Base-by-base conservation (phyloP, 805 yeast genomes). In the Spathaspora gorwiae region DNA sequence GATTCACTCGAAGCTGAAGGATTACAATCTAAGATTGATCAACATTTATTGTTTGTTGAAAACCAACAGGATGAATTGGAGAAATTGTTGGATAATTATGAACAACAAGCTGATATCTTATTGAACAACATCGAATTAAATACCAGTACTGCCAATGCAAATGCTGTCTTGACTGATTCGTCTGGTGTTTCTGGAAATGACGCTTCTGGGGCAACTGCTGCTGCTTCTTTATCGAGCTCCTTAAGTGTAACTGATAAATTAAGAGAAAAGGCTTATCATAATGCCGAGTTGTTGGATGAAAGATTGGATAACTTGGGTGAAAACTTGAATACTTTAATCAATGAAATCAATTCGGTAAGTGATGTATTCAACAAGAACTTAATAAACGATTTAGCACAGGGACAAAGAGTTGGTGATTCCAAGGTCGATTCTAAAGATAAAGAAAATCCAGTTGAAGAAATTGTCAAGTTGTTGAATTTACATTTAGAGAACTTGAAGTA, bases 1-100 rank as follows among this genome's bases (percentile, higher is more conserved):
- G 90, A 88, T 50, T 83, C 94, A 3, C 64, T 84, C 34, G 80
- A 81, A 43, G 95, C 97, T 5, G 97, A 90, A 57, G 87, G 84
- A 53, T 80, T 87, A 42, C 97, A 92, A 60, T 72, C 75, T 37
- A 86, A 84, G 54, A 84, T 94, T 39, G 98, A 94, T 54, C 97
- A 90, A 62, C 84, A 90, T 35, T 72, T 94, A 45, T 72, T 82
- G 35, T 92, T 90, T 58, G 85, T 94, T 42, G 94, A 86, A 57
- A 84, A 84, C 54, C 98, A 94, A 62, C 99, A 94, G 60, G 88
- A 87, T 47, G 98, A 92, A 57, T 70, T 94, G 40, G 99, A 92
- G 48, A 72, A 78, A 12, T 76, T 92, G 55, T 75, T 94, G 50
- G 85, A 85, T 52, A 84, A 84, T 49, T 90, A 90, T 58, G 98